phyloP scores from a whole-genome alignment of 1,284 basidiomycete species.

The Sporisorium graminicola region DNA sequence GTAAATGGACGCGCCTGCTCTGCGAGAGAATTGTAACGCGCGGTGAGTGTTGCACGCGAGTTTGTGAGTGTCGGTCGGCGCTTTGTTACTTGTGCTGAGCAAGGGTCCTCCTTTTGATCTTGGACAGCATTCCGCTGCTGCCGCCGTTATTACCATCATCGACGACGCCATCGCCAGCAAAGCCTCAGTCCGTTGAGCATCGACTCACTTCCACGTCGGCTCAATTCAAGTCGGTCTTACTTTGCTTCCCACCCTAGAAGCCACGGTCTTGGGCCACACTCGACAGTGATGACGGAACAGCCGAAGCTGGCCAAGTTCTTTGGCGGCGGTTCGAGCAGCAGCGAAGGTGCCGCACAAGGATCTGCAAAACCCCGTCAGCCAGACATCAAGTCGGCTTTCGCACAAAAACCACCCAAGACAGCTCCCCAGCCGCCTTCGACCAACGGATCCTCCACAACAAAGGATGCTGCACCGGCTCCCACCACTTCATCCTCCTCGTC shows the following conservation, averaged over 20 bases:
- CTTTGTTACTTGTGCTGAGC: not conserved
- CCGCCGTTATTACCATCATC: not conserved
- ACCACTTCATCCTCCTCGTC: not conserved
- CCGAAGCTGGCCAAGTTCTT: constrained; percentile 49
- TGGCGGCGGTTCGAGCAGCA: constrained; percentile 23
- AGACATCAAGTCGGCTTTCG: constrained; percentile 65
- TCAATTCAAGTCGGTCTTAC: not conserved
- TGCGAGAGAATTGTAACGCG: not conserved
- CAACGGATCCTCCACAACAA: not conserved
- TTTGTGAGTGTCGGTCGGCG: not conserved
- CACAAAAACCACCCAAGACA: constrained; percentile 19
- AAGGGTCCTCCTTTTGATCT: not conserved
- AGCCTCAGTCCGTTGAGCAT: too few species aligned
- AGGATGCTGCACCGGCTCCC: not conserved
- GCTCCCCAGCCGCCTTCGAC: not conserved
- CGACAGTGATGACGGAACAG: constrained; percentile 35
- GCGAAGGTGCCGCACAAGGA: constrained; percentile 9
- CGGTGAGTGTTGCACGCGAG: constrained; percentile 20
- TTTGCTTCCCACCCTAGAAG: not conserved
- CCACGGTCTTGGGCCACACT: too few species aligned
- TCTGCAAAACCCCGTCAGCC: constrained; percentile 27
- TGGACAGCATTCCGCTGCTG: not conserved
- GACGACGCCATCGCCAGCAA: not conserved
- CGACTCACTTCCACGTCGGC: too few species aligned
- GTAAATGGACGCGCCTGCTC: constrained; percentile 18